phyloP scores from a whole-genome alignment of 345 rosid species.

The Linum trigynum region DNA sequence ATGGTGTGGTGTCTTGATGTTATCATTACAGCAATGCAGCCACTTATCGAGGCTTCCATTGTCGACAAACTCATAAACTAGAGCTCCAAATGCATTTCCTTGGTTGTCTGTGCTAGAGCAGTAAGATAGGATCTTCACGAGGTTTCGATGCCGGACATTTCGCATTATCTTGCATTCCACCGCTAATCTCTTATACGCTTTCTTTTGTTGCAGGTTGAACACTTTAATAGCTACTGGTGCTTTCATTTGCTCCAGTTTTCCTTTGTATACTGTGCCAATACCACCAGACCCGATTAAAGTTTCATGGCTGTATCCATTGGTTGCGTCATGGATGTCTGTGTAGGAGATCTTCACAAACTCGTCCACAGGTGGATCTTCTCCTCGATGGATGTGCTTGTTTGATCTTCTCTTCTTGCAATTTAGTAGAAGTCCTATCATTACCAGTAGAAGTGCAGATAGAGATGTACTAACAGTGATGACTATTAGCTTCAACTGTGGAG shows the following conservation, averaged over 20 bases:
- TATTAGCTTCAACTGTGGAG: background rate
- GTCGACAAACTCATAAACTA: conserved; percentile 9
- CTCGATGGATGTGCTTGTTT: no score
- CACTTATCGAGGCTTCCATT: conserved; percentile 17
- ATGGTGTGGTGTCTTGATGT: background rate
- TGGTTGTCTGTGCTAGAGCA: conserved; percentile 1
- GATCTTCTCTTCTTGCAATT: background rate
- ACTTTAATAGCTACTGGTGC: conserved; percentile 8
- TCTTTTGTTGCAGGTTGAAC: background rate
- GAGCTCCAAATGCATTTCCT: background rate
- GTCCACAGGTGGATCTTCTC: background rate
- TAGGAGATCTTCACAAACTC: background rate
- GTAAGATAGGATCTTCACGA: background rate
- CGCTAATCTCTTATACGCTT: conserved; percentile 8
- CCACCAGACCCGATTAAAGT: conserved; percentile 8
- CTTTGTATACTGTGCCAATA: conserved; percentile 15
- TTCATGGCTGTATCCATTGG: conserved; percentile 8
- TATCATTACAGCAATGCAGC: conserved; percentile 7
- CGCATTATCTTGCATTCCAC: conserved; percentile 12
- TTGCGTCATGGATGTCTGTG: conserved; percentile 1
- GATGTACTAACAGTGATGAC: background rate
- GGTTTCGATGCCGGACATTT: conserved; percentile 10
- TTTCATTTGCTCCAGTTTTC: background rate
- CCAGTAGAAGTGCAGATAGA: background rate
- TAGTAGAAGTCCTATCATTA: background rate